A percentile compares a stretch with the other conserved stretches of the same genome.
Conservation (phyloP, 2,329 filamentous ascomycete species). For the Parastagonospora avenae region DNA sequence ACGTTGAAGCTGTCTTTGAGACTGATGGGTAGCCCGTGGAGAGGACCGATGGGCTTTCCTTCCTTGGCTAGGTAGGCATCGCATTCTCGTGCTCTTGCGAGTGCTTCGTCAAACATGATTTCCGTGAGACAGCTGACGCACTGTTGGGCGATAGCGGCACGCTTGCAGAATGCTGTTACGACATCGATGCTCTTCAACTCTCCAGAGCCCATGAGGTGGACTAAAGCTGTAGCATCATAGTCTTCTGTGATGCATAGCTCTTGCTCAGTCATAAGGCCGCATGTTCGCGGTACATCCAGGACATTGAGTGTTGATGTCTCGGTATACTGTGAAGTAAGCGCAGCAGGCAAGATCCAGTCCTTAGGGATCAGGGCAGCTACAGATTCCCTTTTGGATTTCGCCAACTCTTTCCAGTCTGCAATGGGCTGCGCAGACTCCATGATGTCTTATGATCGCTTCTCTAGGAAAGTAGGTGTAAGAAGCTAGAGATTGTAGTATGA, state of each 20-base stretch:
- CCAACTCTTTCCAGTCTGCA: slow-evolving; percentile 38
- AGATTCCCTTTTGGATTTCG: slow-evolving; percentile 35
- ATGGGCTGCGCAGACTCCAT: slow-evolving; percentile 13
- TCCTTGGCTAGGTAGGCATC: slow-evolving; percentile 46
- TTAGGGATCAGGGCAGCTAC: slow-evolving; percentile 37
- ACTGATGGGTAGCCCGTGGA: slow-evolving; percentile 59
- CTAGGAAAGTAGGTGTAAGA: too few relatives aligned
- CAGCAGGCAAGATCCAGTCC: slow-evolving; percentile 38
- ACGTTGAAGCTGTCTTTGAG: slow-evolving; percentile 64
- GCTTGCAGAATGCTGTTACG: slow-evolving; percentile 59
- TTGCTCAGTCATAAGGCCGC: slow-evolving; percentile 35
- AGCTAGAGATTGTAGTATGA: too few relatives aligned
- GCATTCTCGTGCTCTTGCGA: slow-evolving; percentile 44
- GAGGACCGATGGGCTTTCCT: slow-evolving; percentile 53
- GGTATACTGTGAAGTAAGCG: slow-evolving; percentile 20
- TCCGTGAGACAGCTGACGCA: slow-evolving; percentile 56
- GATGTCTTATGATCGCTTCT: neutral
- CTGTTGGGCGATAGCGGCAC: slow-evolving; percentile 63
- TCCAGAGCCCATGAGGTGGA: slow-evolving; percentile 29
- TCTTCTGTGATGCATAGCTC: slow-evolving; percentile 44
- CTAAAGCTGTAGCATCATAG: slow-evolving; percentile 41
- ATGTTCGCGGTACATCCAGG: slow-evolving; percentile 35
- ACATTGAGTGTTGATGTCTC: slow-evolving; percentile 30
- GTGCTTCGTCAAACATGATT: slow-evolving; percentile 50
- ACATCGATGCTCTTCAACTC: slow-evolving; percentile 49